Evolutionary conservation across 495 filamentous ascomycete genomes (phyloP).

Genomic region (Usnea hakonensis): DNA sequence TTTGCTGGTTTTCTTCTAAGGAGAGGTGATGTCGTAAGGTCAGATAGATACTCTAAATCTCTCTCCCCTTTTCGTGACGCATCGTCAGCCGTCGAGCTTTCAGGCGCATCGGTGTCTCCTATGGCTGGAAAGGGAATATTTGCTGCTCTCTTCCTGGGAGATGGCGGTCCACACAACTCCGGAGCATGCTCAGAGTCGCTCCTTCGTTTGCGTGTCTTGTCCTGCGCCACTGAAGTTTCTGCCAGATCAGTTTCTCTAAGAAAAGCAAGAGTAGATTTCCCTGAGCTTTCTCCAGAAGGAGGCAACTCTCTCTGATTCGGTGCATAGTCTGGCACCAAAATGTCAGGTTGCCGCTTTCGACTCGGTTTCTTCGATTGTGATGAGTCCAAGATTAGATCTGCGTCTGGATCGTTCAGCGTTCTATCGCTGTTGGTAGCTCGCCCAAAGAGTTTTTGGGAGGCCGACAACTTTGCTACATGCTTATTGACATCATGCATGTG

Average conservation of each 20-base stretch:
- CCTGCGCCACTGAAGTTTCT: background rate
- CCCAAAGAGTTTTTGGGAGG: slow-evolving; percentile 54
- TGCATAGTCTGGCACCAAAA: background rate
- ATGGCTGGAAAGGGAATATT: background rate
- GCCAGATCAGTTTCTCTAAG: background rate
- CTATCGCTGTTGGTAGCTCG: slow-evolving; percentile 17
- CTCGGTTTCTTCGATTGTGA: background rate
- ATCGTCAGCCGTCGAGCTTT: background rate
- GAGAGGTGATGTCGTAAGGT: background rate
- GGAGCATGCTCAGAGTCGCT: background rate
- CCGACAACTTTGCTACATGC: slow-evolving; percentile 50
- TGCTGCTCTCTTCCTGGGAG: background rate
- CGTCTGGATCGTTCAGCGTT: slow-evolving; percentile 17
- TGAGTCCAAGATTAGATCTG: slow-evolving; percentile 20
- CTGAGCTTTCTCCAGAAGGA: background rate
- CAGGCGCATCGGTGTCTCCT: background rate
- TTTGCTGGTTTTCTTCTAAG: background rate
- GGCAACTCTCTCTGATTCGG: background rate
- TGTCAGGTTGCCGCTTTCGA: background rate
- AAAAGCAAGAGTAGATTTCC: background rate
- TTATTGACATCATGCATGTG: slow-evolving; percentile 35
- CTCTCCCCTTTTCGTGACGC: background rate
- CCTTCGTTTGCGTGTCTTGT: background rate
- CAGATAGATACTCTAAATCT: background rate
- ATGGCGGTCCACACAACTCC: background rate